phyloP scores from a whole-genome alignment of 495 filamentous ascomycete species.

The Xylaria telfairii region DNA sequence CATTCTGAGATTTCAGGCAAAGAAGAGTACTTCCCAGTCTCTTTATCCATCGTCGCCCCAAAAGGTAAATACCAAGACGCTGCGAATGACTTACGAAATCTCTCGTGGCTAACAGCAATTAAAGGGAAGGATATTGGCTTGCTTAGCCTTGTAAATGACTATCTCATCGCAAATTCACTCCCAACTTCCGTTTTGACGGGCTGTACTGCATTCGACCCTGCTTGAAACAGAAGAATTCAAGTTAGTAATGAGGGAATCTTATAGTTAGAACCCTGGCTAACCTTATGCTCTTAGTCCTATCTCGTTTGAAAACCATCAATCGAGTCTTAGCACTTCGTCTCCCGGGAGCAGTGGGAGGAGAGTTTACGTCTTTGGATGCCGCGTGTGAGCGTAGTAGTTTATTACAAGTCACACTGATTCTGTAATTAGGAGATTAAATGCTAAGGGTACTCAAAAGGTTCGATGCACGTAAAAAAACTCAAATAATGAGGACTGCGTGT shows the following conservation, averaged over 20 bases:
- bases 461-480: too few relatives aligned
- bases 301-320: neutral
- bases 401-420: too few relatives aligned
- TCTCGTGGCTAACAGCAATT: neutral
- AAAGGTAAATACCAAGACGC: neutral
- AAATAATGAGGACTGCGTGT: too few relatives aligned
- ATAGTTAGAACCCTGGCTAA: neutral
- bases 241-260: neutral
- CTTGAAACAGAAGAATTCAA: neutral
- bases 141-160: neutral
- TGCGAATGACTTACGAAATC: neutral
- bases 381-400: too few relatives aligned
- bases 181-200: neutral
- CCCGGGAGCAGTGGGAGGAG: neutral
- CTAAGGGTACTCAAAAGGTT: too few relatives aligned
- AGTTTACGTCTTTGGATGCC: too few relatives aligned
- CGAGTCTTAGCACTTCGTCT: neutral
- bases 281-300: neutral
- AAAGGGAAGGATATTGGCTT: neutral
- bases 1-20: neutral
- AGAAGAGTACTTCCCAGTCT: neutral
- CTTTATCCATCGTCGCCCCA: neutral
- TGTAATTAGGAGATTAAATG: too few relatives aligned
- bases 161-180: neutral
- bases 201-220: neutral